These are phyloP conservation scores for Vaccinium corymbosum DNA, from an alignment of 148 eudicot species.

Conservation along the genomic window DNA sequence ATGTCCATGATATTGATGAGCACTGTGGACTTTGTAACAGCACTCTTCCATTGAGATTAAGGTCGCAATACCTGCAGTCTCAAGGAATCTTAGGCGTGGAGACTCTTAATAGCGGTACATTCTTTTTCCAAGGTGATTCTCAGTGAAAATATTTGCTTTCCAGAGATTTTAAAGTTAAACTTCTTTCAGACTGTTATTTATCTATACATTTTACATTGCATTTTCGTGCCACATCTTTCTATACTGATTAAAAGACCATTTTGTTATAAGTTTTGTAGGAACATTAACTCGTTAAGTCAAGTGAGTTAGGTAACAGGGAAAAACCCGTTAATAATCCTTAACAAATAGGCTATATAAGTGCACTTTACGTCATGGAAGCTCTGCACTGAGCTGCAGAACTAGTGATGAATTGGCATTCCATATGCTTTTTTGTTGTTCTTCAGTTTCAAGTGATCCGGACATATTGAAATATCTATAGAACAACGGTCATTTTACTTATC, in stretches of 20 bases:
- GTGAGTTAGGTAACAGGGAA: not conserved
- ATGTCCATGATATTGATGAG: not conserved
- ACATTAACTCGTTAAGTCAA: not conserved
- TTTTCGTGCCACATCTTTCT: not conserved
- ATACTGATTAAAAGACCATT: not conserved
- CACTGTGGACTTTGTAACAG: not conserved
- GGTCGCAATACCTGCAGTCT: not conserved
- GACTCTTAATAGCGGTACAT: not conserved
- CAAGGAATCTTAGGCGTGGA: not conserved
- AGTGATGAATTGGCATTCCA: not conserved
- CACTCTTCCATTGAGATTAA: not conserved
- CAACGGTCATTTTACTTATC: not conserved
- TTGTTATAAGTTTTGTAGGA: not conserved
- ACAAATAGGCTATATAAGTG: not conserved
- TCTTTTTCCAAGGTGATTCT: not conserved
- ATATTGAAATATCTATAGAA: not conserved
- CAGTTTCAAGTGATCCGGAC: not conserved
- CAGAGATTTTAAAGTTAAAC: not conserved
- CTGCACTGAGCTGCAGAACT: not conserved
- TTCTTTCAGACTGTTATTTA: not conserved
- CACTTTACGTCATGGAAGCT: not conserved
- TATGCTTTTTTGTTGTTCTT: not conserved
- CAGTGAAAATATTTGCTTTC: not conserved
- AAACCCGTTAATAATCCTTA: not conserved
- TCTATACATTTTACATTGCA: not conserved